Evolutionary conservation across 331 rosid genomes (phyloP).

Genomic region (Stylosanthes scabra): DNA sequence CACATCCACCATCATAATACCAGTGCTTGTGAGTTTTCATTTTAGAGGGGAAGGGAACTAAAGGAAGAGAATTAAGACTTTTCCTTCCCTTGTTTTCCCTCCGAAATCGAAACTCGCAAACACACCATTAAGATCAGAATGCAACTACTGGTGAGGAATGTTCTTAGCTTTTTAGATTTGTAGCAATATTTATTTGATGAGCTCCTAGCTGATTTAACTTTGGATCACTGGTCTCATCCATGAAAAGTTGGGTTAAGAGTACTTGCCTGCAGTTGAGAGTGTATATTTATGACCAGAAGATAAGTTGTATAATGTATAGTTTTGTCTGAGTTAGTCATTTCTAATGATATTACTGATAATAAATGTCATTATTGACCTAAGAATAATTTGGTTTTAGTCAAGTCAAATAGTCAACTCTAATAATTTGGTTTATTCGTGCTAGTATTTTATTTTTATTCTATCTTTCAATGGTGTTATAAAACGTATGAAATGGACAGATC

Average conservation of each 20-base stretch:
- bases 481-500: too few relatives aligned
- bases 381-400: not conserved
- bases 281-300: conserved; percentile 45
- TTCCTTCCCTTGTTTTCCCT: too few relatives aligned
- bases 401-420: not conserved
- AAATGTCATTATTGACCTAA: not conserved
- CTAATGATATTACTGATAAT: conserved; percentile 23
- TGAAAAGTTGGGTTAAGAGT: conserved; percentile 23
- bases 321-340: conserved; percentile 33
- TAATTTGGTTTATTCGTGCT: too few relatives aligned
- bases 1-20: conserved; percentile 31
- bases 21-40: too few relatives aligned
- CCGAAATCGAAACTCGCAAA: too few relatives aligned
- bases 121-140: conserved; percentile 25
- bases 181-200: conserved; percentile 51
- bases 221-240: conserved; percentile 52
- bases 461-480: too few relatives aligned
- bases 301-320: conserved; percentile 55
- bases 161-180: conserved; percentile 34
- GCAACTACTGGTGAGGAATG: conserved; percentile 46
- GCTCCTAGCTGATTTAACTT: conserved; percentile 51
- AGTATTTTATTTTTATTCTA: too few relatives aligned
- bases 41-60: too few relatives aligned
- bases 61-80: too few relatives aligned
- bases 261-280: conserved; percentile 30